These are phyloP conservation scores for Limonium bicolor DNA, from an alignment of 148 eudicot species.

Conservation along the genomic window DNA sequence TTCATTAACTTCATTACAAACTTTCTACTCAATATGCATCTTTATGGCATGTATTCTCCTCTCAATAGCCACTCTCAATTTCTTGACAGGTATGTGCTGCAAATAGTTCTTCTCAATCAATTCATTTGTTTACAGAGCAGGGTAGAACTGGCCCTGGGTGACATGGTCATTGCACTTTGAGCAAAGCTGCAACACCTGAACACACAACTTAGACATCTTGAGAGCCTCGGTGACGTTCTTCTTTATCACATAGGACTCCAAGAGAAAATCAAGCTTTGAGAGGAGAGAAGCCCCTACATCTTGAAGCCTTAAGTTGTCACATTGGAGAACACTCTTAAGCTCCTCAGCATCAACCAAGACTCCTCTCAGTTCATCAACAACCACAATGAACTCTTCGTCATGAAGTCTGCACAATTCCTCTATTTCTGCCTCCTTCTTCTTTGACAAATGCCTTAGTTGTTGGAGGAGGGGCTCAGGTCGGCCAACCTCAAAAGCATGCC, in stretches of 20 bases:
- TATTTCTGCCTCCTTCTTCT: conserved; percentile 84
- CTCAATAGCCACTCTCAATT: conserved; percentile 37
- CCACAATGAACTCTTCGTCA: conserved; percentile 71
- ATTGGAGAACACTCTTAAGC: conserved; percentile 59
- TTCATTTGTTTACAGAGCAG: conserved; percentile 80
- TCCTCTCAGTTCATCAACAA: conserved; percentile 91
- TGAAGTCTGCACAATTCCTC: conserved; percentile 91
- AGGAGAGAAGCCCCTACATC: conserved; percentile 71
- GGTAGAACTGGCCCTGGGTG: conserved; percentile 68
- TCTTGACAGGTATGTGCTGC: conserved; percentile 52
- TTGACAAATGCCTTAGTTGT: conserved; percentile 56
- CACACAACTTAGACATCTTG: conserved; percentile 67
- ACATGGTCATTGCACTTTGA: conserved; percentile 72
- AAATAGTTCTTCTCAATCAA: conserved; percentile 60
- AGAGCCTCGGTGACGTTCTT: conserved; percentile 71
- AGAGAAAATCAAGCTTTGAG: conserved; percentile 57
- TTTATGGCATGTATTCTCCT: conserved; percentile 57
- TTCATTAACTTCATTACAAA: conserved; percentile 64
- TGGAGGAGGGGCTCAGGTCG: conserved; percentile 68
- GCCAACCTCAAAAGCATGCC: conserved; percentile 67
- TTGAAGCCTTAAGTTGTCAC: conserved; percentile 57
- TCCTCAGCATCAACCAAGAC: conserved; percentile 94
- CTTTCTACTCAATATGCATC: conserved; percentile 63
- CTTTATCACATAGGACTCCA: conserved; percentile 58
- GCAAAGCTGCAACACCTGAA: conserved; percentile 56